Evolutionary conservation across 495 filamentous ascomycete species (phyloP).

Genomic region (Penicillium maclennaniae): DNA sequence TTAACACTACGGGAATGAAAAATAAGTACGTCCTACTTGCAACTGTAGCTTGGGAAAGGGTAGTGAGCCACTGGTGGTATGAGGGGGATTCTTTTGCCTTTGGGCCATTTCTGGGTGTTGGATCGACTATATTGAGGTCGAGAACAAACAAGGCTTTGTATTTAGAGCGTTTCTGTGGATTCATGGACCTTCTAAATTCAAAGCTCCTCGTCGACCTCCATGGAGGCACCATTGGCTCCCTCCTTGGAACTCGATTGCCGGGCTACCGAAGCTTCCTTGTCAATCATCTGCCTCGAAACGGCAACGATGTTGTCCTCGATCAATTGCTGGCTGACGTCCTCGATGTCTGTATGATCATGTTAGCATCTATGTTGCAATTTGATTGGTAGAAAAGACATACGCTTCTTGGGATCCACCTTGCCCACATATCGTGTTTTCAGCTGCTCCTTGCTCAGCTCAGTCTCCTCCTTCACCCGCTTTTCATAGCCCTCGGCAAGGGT

Average conservation of each 20-base stretch:
- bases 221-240: constrained; percentile 49
- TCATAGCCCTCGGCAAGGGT: constrained; percentile 92
- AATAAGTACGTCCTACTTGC: no score
- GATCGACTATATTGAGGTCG: background rate
- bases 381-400: constrained; percentile 33
- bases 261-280: constrained; percentile 85
- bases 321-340: constrained; percentile 89
- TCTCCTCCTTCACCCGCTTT: constrained; percentile 98
- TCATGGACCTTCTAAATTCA: constrained; percentile 30
- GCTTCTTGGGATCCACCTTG: constrained; percentile 98
- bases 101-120: background rate
- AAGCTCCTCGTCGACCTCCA: constrained; percentile 61
- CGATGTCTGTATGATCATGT: constrained; percentile 58
- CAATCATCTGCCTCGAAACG: constrained; percentile 96
- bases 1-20: no score
- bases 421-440: constrained; percentile 98
- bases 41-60: no score
- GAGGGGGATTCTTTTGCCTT: no score
- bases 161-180: constrained; percentile 22
- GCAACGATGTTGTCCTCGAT: constrained; percentile 99
- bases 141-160: constrained; percentile 16
- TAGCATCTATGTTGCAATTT: constrained; percentile 14
- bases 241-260: constrained; percentile 49
- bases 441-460: constrained; percentile 92
- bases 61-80: no score